phyloP scores from a whole-genome alignment of 257 asterid genomes.

The Penstemon davidsonii region DNA sequence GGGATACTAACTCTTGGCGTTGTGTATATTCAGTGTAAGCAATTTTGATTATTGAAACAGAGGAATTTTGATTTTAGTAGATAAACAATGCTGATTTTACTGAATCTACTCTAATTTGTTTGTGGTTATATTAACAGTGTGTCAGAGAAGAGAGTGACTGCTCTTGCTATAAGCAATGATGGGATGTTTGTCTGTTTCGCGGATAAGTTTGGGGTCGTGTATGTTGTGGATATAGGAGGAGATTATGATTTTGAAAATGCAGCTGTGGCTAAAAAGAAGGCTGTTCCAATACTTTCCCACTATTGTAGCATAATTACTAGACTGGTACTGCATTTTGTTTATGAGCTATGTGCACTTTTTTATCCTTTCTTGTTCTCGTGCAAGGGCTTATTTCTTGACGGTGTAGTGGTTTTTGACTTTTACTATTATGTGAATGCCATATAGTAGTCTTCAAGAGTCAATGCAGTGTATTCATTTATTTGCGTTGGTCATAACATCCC shows the following conservation, averaged over 20 bases:
- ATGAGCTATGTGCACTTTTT: neutral
- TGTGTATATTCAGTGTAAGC: slow-evolving; percentile 78
- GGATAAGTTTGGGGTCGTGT: slow-evolving; percentile 89
- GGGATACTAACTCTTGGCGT: slow-evolving; percentile 76
- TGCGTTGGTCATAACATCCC: neutral
- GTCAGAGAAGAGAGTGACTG: slow-evolving; percentile 93
- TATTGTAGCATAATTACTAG: slow-evolving; percentile 96
- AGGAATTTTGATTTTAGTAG: neutral
- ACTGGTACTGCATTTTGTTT: slow-evolving; percentile 52
- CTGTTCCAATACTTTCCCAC: slow-evolving; percentile 80
- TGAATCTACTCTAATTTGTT: slow-evolving; percentile 12
- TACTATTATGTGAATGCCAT: neutral
- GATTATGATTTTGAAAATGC: slow-evolving; percentile 35
- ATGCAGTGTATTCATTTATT: neutral
- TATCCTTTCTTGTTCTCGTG: slow-evolving; percentile 10
- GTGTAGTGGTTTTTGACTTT: neutral
- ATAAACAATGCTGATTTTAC: neutral
- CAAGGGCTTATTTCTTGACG: slow-evolving; percentile 6
- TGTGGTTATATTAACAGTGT: slow-evolving; percentile 45
- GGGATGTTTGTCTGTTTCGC: slow-evolving; percentile 73
- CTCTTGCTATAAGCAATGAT: slow-evolving; percentile 71
- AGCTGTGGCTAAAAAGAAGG: slow-evolving; percentile 51
- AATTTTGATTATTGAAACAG: slow-evolving; percentile 10
- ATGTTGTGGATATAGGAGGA: slow-evolving; percentile 56
- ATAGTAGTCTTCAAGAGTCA: slow-evolving; percentile 1